Conservation (phyloP, 164 flowering plant species). For the Vitis cinerea region DNA sequence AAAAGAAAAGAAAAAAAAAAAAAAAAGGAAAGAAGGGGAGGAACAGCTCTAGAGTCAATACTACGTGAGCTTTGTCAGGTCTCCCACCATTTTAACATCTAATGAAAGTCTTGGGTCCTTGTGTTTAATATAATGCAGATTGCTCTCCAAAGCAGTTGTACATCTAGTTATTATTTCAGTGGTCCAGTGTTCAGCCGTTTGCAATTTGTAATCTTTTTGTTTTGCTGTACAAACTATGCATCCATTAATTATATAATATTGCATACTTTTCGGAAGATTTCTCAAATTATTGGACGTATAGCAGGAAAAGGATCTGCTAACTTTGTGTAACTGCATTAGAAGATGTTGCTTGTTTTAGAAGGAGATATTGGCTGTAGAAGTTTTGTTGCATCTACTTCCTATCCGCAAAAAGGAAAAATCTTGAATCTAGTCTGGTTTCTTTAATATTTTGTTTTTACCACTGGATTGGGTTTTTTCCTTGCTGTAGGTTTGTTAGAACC, state of each 20-base stretch:
- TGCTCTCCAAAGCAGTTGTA: conserved; percentile 7
- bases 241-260: background rate
- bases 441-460: too few species aligned
- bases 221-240: background rate
- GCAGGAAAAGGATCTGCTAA: background rate
- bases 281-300: background rate
- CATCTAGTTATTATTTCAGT: conserved; percentile 5
- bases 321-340: background rate
- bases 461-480: too few species aligned
- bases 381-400: too few species aligned
- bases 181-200: background rate
- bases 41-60: background rate
- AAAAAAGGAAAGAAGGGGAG: background rate
- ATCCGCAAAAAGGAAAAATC: too few species aligned
- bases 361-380: too few species aligned
- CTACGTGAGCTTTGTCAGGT: background rate
- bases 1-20: background rate
- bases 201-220: conserved; percentile 3
- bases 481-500: too few species aligned
- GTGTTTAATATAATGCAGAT: background rate
- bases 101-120: background rate
- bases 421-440: too few species aligned
- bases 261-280: background rate
- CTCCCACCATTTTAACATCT: background rate
- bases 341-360: background rate